These are phyloP conservation scores for Rhizopus arrhizus DNA, from an alignment of 371 early-diverging fungal genomes.

Conservation along the genomic window DNA sequence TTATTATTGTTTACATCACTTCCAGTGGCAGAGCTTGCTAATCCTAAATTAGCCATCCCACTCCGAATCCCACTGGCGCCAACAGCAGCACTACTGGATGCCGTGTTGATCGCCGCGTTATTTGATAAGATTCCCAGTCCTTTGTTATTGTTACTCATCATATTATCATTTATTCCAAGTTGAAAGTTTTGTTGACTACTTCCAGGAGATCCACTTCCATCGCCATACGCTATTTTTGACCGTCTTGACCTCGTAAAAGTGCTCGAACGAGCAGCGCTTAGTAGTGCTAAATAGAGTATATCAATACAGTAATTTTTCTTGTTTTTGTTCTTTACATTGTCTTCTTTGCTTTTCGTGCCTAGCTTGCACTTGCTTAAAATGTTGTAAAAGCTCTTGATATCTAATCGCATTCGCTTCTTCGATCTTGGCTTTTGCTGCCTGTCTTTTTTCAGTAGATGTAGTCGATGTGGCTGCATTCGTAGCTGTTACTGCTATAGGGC, in stretches of 20 bases:
- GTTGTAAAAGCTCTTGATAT: conserved; percentile 59
- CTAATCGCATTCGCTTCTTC: conserved; percentile 37
- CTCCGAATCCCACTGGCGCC: conserved; percentile 22
- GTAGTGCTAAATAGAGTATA: conserved; percentile 19
- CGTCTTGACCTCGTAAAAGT: conserved; percentile 15
- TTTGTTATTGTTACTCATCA: conserved; percentile 13
- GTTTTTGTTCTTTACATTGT: conserved; percentile 29
- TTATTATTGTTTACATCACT: conserved; percentile 3
- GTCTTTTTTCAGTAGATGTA: conserved; percentile 17
- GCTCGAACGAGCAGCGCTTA: conserved; percentile 20
- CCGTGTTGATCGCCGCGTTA: background rate
- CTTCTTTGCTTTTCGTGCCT: conserved; percentile 60
- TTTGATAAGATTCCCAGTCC: conserved; percentile 17
- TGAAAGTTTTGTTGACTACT: background rate
- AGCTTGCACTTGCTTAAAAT: conserved; percentile 62
- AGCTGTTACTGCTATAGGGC: conserved; percentile 13
- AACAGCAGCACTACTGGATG: background rate
- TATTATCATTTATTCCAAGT: conserved; percentile 5
- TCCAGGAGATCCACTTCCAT: background rate
- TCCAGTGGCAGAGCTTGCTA: conserved; percentile 6
- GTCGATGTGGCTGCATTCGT: conserved; percentile 10
- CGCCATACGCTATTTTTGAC: conserved; percentile 18
- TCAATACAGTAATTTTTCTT: background rate
- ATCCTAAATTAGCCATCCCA: conserved; percentile 28
- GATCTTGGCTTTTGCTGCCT: conserved; percentile 15